Evolutionary conservation across 2,329 filamentous ascomycete genomes (phyloP).

Genomic region (Thielaviopsis populi): DNA sequence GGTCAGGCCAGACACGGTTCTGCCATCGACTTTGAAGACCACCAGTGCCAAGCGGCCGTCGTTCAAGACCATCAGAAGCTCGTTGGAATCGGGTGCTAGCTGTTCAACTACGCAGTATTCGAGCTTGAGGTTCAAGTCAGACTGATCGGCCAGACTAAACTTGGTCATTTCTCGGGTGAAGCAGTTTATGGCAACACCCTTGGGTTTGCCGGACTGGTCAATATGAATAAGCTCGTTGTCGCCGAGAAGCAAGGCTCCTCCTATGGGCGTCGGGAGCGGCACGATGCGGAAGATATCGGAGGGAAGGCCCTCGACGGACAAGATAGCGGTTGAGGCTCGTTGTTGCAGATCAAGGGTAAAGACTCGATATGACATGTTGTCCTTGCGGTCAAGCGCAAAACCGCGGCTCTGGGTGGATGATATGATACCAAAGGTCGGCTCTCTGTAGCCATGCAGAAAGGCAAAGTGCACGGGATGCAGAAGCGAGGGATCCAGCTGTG

Average conservation of each 20-base stretch:
- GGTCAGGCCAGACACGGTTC: conserved; percentile 77
- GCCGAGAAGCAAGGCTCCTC: conserved; percentile 74
- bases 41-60: conserved; percentile 62
- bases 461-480: conserved; percentile 81
- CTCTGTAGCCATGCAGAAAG: conserved; percentile 92
- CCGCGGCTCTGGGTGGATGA: conserved; percentile 62
- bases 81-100: conserved; percentile 60
- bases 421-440: conserved; percentile 91
- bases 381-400: conserved; percentile 65
- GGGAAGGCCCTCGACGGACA: conserved; percentile 72
- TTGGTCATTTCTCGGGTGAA: conserved; percentile 71
- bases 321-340: conserved; percentile 77
- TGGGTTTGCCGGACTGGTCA: conserved; percentile 87
- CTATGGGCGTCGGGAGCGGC: conserved; percentile 70
- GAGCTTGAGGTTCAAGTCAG: conserved; percentile 60
- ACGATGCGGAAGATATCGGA: conserved; percentile 76
- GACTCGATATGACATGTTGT: conserved; percentile 79
- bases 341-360: conserved; percentile 92
- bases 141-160: conserved; percentile 77
- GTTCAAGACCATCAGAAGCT: conserved; percentile 68
- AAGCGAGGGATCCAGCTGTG: conserved; percentile 72
- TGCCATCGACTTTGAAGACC: conserved; percentile 74
- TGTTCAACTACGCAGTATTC: conserved; percentile 69
- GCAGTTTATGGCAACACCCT: conserved; percentile 81
- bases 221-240: conserved; percentile 87